Base-by-base conservation (phyloP, 106 monocot genomes). In the Acanthochlamys bracteata region DNA sequence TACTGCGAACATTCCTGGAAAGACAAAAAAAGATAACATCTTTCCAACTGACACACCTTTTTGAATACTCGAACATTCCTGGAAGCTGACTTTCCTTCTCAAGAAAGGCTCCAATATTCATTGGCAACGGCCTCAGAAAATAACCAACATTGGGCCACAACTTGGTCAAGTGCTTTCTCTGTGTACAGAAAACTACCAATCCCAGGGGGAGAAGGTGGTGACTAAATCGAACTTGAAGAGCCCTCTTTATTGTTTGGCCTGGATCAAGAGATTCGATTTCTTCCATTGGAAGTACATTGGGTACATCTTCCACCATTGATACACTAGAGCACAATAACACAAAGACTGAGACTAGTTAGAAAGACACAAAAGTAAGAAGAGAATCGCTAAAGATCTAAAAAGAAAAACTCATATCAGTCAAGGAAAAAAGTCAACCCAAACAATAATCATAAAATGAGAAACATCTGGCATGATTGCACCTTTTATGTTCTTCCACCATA, bases 61-160 rank as follows among this genome's bases (percentile, higher is more conserved):
- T 91, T 25, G 71, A 24, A 66, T 71, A 98, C 51, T 98, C 96
- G 56, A 92, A 91, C 91, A 98, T 98, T 47, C 96, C 96, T 39
- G 63, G 78, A 43, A 98, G 71, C 13, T 88, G 85, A 25, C 25
- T 47, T 77, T 98, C 88, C 72, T 74, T 76, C 13, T 78, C 57
- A 61, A 59, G 21, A 71, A 98, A 98, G 1, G 72, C 27, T 16
- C 83, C 67, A 24, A 72, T 39, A 70, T 80, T 78, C 67, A 98
- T 76, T 22, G 65, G 45, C 13, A 83, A 59, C 25, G 96, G 91
- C 45, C 68, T 80, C 52, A 92, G 41, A 65, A 98, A 98, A 73
- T 98, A 98, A 39, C 87, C 91, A 70, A 98, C 92, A 40, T 98
- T 88, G 52, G 96, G 96, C 76, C 88, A 84, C 53, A 98, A 68